phyloP scores from a whole-genome alignment of 495 filamentous ascomycete species.

The Rusavskia elegans region DNA sequence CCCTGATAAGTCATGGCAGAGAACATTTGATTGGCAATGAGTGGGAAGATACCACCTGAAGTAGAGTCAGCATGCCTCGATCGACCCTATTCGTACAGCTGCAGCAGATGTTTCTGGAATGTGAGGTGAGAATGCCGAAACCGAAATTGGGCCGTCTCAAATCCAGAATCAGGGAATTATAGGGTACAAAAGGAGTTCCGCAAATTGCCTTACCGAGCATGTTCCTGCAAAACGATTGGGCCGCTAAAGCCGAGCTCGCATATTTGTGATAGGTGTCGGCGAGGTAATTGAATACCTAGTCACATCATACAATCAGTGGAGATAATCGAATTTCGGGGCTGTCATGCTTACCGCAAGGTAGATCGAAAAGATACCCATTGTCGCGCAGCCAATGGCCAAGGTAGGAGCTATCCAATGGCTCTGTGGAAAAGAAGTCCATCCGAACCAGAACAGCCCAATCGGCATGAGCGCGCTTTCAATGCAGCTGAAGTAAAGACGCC shows the following conservation, averaged over 20 bases:
- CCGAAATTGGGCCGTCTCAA: too few relatives aligned
- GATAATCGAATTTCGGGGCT: slow-evolving; percentile 47
- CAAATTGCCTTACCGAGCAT: slow-evolving; percentile 27
- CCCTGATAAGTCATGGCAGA: slow-evolving; percentile 50
- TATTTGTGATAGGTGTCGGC: slow-evolving; percentile 79
- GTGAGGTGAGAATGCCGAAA: too few relatives aligned
- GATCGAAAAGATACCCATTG: slow-evolving; percentile 76
- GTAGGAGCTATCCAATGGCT: slow-evolving; percentile 68
- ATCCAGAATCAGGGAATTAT: too few relatives aligned
- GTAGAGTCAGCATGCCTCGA: too few relatives aligned
- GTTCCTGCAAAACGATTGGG: slow-evolving; percentile 76
- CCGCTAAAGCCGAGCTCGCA: slow-evolving; percentile 74
- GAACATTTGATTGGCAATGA: slow-evolving; percentile 61
- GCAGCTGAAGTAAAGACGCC: slow-evolving; percentile 70
- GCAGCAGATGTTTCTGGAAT: too few relatives aligned
- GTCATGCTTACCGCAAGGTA: slow-evolving; percentile 85
- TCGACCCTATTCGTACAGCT: too few relatives aligned
- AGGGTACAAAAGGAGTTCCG: too few relatives aligned
- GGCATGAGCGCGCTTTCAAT: slow-evolving; percentile 53
- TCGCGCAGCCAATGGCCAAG: slow-evolving; percentile 54
- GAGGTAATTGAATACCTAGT: slow-evolving; percentile 65
- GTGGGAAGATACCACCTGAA: slow-evolving; percentile 58
- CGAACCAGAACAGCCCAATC: slow-evolving; percentile 70
- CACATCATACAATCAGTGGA: slow-evolving; percentile 31
- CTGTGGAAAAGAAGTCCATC: slow-evolving; percentile 49